Evolutionary conservation across 495 filamentous ascomycete species (phyloP), one percentile per base, ranked within the genome.

Genomic region (Podospora comata): DNA sequence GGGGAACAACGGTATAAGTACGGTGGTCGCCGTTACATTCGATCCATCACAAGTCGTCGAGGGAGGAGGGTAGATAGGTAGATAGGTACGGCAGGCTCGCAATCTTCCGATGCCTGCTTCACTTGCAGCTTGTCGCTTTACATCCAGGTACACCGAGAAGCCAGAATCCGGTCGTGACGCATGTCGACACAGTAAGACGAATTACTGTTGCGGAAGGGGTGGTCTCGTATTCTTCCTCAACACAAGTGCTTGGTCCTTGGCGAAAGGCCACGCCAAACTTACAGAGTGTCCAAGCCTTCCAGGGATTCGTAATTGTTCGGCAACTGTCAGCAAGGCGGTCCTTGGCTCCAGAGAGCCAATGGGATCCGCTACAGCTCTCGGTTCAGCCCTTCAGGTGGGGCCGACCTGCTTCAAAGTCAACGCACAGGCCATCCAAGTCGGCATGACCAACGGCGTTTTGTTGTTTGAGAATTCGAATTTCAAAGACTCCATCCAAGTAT

Each of bases 41-140:
- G 20, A 62, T 65, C 64, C 67, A 66, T 73, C 60, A 71, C 69
- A 68, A 13, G 13, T 11, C 13, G 39, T 48, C 39, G 15, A 18
- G 39, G 15, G 5, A 32, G 30, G 30, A 7, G 7, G 30, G 30
- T 7, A 32, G 30, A 7, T 4, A 32, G 30, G 30, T 6, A 32
- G 30, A 32, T 4, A 6, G 3, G 30, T 6, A 7, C 30, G 30
- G 1, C 30, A 32, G 30, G 30, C 23, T 20, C 56, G 39, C 23
- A 32, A 34, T 34, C n/a, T 9, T 7, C 27, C 20, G 55, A 20
- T 58, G 55, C 9, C 23, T 58, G 55, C n/a, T 19, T 26, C 39
- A 48, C 39, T 48, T 16, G 39, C 39, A 48, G 39, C 39, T 48
- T 11, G 39, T 48, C 13, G 39, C 39, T 48, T 18, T 48, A 48